A percentile compares a stretch with the other conserved stretches of the same genome.
Conservation (phyloP, 306 rosid genomes). For the Quillaja saponaria region DNA sequence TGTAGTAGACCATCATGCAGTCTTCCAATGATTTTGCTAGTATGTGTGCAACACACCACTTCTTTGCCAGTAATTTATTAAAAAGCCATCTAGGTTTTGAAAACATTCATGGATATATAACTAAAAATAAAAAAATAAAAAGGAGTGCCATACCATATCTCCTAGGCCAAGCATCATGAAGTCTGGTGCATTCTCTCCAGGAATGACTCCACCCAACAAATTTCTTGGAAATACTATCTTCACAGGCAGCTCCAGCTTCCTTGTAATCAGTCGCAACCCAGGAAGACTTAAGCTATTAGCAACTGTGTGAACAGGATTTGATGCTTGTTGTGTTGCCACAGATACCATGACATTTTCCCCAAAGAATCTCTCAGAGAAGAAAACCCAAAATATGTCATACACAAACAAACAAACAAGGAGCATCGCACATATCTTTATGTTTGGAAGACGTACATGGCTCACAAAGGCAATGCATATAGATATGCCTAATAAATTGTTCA, state of each 20-base stretch:
- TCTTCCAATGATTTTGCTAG: background rate
- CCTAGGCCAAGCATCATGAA: constrained; percentile 99
- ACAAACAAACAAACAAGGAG: constrained; percentile 85
- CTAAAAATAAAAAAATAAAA: constrained; percentile 20
- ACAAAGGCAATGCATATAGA: constrained; percentile 95
- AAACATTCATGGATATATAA: constrained; percentile 9
- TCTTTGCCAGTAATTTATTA: constrained; percentile 11
- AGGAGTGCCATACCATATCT: constrained; percentile 71
- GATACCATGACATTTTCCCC: constrained; percentile 99
- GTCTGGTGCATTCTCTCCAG: constrained; percentile 71
- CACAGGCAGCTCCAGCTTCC: constrained; percentile 94
- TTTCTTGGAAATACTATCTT: constrained; percentile 95
- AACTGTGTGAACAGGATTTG: constrained; percentile 94
- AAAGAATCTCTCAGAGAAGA: constrained; percentile 94
- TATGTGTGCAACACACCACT: constrained; percentile 15
- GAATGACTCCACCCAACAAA: constrained; percentile 76
- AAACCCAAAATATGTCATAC: constrained; percentile 97
- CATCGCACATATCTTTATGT: constrained; percentile 93
- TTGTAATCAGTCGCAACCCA: constrained; percentile 87
- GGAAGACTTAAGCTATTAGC: constrained; percentile 97
- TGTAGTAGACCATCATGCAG: too few relatives aligned
- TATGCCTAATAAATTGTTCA: constrained; percentile 89
- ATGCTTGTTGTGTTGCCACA: constrained; percentile 95
- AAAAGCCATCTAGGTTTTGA: background rate
- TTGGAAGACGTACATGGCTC: constrained; percentile 97